Base-by-base conservation (phyloP, 2,329 filamentous ascomycete genomes). In the Talaromyces sp. region DNA sequence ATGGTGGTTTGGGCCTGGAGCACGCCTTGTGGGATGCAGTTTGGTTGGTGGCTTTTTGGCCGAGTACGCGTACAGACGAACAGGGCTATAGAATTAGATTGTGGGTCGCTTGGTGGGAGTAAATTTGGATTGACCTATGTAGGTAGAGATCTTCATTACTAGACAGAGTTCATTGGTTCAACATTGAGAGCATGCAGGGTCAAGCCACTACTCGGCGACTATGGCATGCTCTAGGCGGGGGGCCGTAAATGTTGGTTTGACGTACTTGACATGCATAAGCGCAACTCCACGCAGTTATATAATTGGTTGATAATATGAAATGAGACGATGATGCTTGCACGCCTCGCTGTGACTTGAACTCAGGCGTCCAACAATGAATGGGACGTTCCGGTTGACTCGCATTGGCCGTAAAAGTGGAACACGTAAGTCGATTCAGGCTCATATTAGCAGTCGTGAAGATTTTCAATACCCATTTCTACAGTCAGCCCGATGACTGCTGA, bases 1-100 rank as follows among this genome's bases (percentile, higher is more conserved):
- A 10, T 67, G 62, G 65, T 68, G 67, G 65, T 68, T 68, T 64
- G 62, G 59, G 3, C 58, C 34, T 17, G 67, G 67, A 10, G 54
- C 62, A 8, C 31, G 40, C 2, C 54, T 68, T 22, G 63, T 67
- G 1, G 67, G 65, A 11, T 38, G n/a, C n/a, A 43, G 51, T 49
- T 13, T 68, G 8, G 45, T 67, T 0, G 22, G 34, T 10, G 65
- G 67, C 17, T 36, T 68, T 19, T 34, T 62, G 36, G 47, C 31
- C n/a, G 65, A 68, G 43, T 68, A 63, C 58, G 43, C 19, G 10
- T 47, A 47, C 19, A 22, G 43, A 47, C 43, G 43, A 25, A 15
- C 19, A 22, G 43, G 19, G 1, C 19, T 47, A 47, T 13, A 47
- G 19, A 13, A 47, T 15, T 47, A 47, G 10, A 47, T 25, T 47